A percentile compares a stretch with the other conserved stretches of the same genome.
phyloP scores from a whole-genome alignment of 805 yeast genomes.

The Phaffomyces antillensis region DNA sequence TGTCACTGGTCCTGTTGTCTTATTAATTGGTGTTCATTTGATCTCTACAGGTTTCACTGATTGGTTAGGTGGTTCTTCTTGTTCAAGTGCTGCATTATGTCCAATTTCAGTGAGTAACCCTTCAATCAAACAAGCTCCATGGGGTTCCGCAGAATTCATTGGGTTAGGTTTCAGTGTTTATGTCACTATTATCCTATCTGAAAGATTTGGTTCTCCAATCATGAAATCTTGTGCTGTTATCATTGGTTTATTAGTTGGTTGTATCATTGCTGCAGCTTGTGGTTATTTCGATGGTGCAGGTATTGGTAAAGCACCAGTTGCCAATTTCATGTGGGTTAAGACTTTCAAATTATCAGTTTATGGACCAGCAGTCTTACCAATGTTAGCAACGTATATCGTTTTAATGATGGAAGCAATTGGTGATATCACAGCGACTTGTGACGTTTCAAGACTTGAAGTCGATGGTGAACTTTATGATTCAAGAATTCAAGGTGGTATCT shows the following conservation, averaged over 20 bases:
- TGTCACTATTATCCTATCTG: conserved; percentile 64
- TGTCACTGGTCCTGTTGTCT: conserved; percentile 90
- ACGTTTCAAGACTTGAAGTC: conserved; percentile 78
- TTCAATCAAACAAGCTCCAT: conserved; percentile 52
- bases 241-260: conserved; percentile 75
- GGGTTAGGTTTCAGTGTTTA: conserved; percentile 86
- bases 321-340: conserved; percentile 80
- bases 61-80: conserved; percentile 84
- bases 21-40: conserved; percentile 70
- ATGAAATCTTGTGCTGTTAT: conserved; percentile 94
- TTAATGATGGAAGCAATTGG: conserved; percentile 92
- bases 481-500: conserved; percentile 86
- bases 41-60: conserved; percentile 69
- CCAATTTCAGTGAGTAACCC: conserved; percentile 44
- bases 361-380: conserved; percentile 82
- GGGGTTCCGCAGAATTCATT: conserved; percentile 84
- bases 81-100: conserved; percentile 37
- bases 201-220: conserved; percentile 88
- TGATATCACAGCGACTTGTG: conserved; percentile 90
- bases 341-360: conserved; percentile 72
- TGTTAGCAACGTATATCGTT: conserved; percentile 75
- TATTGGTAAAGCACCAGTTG: conserved; percentile 71
- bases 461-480: conserved; percentile 79
- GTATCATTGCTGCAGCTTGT: conserved; percentile 88
- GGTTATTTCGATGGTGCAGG: conserved; percentile 60